phyloP scores from a whole-genome alignment of 2,329 filamentous ascomycete genomes.

The Colletotrichum scovillei region DNA sequence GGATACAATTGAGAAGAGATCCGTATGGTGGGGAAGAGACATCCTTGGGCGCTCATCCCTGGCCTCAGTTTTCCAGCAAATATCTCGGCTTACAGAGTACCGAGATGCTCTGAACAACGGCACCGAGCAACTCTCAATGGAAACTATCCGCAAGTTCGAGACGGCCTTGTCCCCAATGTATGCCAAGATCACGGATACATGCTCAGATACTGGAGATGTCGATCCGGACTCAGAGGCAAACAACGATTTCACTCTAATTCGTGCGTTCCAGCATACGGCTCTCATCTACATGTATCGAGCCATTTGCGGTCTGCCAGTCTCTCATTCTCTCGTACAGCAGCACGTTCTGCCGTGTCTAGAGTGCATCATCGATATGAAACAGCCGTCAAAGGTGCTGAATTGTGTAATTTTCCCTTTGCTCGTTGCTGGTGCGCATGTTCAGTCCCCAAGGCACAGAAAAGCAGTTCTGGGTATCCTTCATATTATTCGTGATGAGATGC shows the following conservation, averaged over 20 bases:
- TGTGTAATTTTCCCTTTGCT: slow-evolving; percentile 53
- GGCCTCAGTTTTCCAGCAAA: slow-evolving; percentile 47
- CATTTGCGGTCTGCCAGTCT: slow-evolving; percentile 50
- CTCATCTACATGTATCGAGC: slow-evolving; percentile 56
- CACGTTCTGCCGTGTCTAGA: slow-evolving; percentile 49
- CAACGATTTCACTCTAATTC: slow-evolving; percentile 49
- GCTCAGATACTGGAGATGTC: background rate
- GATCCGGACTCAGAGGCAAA: slow-evolving; percentile 41
- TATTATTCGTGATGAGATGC: slow-evolving; percentile 44
- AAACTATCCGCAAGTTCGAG: slow-evolving; percentile 43
- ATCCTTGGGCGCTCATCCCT: slow-evolving; percentile 48
- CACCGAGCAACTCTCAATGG: slow-evolving; percentile 40
- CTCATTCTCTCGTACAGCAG: slow-evolving; percentile 53
- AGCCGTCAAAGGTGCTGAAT: slow-evolving; percentile 51
- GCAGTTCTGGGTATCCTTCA: slow-evolving; percentile 36
- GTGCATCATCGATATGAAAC: slow-evolving; percentile 48
- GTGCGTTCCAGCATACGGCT: slow-evolving; percentile 53
- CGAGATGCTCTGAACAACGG: slow-evolving; percentile 37
- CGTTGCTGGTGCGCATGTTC: slow-evolving; percentile 49
- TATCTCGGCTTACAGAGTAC: slow-evolving; percentile 44
- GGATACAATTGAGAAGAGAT: slow-evolving; percentile 50
- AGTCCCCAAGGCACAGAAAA: slow-evolving; percentile 42
- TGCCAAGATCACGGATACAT: slow-evolving; percentile 40
- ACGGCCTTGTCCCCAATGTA: slow-evolving; percentile 41
- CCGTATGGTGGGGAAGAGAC: slow-evolving; percentile 56